Evolutionary conservation across 2,329 filamentous ascomycete genomes (phyloP), one percentile per base, ranked within the genome.

Genomic region (Aspergillus ruber): DNA sequence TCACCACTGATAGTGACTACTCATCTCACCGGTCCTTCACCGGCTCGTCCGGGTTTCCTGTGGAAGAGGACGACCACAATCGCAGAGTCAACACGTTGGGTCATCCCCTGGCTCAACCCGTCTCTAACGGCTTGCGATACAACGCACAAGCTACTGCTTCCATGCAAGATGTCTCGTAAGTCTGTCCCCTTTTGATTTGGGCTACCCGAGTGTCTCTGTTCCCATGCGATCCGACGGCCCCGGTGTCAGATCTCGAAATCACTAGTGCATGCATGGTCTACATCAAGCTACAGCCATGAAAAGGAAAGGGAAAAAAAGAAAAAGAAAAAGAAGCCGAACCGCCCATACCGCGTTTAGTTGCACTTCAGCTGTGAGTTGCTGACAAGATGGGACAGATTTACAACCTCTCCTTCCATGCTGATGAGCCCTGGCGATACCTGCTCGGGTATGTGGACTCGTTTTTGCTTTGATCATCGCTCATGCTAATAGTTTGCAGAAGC

Each of bases 131-230:
- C 63, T 61, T 74, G 68, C 72, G 75, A 68, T 79, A 76, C 71
- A 70, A 71, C 61, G 59, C 74, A 66, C 72, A 72, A 64, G 74
- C 74, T 67, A 67, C 74, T 72, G 64, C 68, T 29, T 29, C 25
- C 56, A 65, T 71, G 65, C 68, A 74, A 58, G 76, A 80, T 65
- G 66, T 72, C 66, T 72, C 71, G 78, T 81, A 77, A 74, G 78
- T 80, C 61, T 29, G 51, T 12, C 61, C 63, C 46, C 68, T 74
- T 74, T 64, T 46, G 62, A 66, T 68, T 55, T 48, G 47, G 60
- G 61, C 61, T 62, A 52, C 52, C 52, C 55, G 65, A 55, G 53
- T 58, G 18, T 23, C 18, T 41, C n/a, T 41, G 9, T 18, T 36
- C 9, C 33, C 33, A 15, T 36, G 33, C n/a, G 6, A 36, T 36